Evolutionary conservation across 2,329 filamentous ascomycete genomes (phyloP).

Genomic region (Alternaria novae-zelandiae): DNA sequence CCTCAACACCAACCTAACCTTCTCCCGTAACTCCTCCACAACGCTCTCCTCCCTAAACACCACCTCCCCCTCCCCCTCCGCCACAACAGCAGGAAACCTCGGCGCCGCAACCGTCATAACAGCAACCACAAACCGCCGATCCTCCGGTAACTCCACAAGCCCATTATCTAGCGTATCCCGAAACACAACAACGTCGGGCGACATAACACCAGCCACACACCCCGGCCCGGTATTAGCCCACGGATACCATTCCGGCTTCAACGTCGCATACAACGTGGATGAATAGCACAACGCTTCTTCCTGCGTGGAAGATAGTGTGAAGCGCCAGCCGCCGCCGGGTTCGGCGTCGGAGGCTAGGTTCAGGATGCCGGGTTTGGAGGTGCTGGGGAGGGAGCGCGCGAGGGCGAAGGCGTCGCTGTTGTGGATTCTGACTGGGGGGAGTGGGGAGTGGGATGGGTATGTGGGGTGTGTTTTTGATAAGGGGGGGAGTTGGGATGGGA

Average conservation of each 20-base stretch:
- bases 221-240: slow-evolving; percentile 27
- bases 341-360: slow-evolving; percentile 28
- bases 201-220: slow-evolving; percentile 28
- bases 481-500: slow-evolving; percentile 21
- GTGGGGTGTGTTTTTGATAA: slow-evolving; percentile 7
- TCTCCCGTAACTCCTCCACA: slow-evolving; percentile 21
- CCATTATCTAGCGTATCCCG: slow-evolving; percentile 25
- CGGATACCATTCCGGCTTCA: slow-evolving; percentile 32
- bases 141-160: slow-evolving; percentile 16
- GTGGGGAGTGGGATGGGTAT: background rate
- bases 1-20: slow-evolving; percentile 25
- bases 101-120: slow-evolving; percentile 32
- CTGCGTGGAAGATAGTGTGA: slow-evolving; percentile 24
- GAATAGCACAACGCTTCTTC: slow-evolving; percentile 35
- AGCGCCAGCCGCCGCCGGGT: slow-evolving; percentile 33
- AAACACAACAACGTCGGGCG: slow-evolving; percentile 28
- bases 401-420: slow-evolving; percentile 30
- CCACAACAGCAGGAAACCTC: slow-evolving; percentile 13
- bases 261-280: slow-evolving; percentile 24
- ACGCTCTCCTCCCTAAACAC: slow-evolving; percentile 15
- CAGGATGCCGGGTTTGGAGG: slow-evolving; percentile 22
- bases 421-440: background rate
- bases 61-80: background rate
- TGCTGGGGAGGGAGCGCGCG: slow-evolving; percentile 11
- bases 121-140: slow-evolving; percentile 15